Evolutionary conservation across 441 rosid species (phyloP), one percentile per base, ranked within the genome.

Genomic region (Croton laevigatus): DNA sequence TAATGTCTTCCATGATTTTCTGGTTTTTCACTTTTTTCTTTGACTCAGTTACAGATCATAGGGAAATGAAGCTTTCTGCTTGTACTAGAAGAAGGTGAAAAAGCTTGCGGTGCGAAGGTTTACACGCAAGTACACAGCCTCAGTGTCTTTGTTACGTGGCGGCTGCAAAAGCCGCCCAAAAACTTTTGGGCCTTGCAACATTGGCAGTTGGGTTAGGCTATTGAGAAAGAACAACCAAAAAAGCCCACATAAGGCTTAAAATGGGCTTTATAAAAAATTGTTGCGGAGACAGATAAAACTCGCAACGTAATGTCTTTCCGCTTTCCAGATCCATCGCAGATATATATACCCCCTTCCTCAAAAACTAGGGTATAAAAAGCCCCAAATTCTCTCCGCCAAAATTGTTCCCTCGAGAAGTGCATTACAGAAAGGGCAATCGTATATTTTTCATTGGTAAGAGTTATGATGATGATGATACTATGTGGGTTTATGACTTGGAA

Each of bases 311-410:
- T 0, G 32, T 27, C 32, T 27, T 27, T 27, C 32, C 32, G 0
- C 0, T 0, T 6, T 6, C 70, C 73, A 64, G 70, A 65, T 66
- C 69, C 23, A 78, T 75, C 73, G 81, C 83, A 71, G 66, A 86
- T 90, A 90, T 94, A 90, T 89, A 91, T 78, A 77, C 72, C 82
- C 53, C 55, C 65, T 75, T 78, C 91, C 87, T 85, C 93, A 82
- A 90, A 89, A 81, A n/a, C 84, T 87, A 90, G 88, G 97, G 92
- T 94, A 91, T 89, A 91, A 76, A 91, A 89, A 9, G 81, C 84
- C 88, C 90, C 79, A 79, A 71, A 66, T 22, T 75, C 79, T 76
- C 76, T 88, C 91, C 91, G 89, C 95, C 77, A 79, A 80, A 68
- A 54, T 66, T 78, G 65, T 40, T 67, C 68, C 52, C 59, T 42